phyloP scores from a whole-genome alignment of 192 early-diverging fungal genomes.

The Coemansia sp. region DNA sequence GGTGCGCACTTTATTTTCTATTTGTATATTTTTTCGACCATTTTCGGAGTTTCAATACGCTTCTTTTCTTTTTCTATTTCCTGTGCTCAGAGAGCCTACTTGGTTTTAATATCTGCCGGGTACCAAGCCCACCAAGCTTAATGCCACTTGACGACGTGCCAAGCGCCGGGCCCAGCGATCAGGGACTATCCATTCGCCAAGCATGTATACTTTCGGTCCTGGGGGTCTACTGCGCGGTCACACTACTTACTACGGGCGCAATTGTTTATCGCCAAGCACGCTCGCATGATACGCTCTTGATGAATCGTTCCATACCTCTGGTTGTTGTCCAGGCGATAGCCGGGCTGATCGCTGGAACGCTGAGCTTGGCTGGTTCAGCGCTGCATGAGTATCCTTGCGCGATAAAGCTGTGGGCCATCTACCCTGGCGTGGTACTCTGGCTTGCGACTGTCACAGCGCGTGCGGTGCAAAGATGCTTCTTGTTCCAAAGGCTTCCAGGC shows the following conservation, averaged over 20 bases:
- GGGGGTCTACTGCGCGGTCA: slow-evolving; percentile 22
- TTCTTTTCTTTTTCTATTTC: slow-evolving; percentile 8
- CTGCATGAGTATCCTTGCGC: slow-evolving; percentile 32
- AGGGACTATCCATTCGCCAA: slow-evolving; percentile 17
- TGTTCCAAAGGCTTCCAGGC: neutral
- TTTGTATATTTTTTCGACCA: neutral
- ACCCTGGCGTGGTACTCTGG: slow-evolving; percentile 36
- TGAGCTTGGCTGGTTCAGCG: slow-evolving; percentile 23
- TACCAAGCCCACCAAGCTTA: neutral
- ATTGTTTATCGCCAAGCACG: slow-evolving; percentile 23
- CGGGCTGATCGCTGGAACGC: slow-evolving; percentile 13
- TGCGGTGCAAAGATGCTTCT: slow-evolving; percentile 23
- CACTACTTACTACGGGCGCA: slow-evolving; percentile 17
- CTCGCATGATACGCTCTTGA: slow-evolving; percentile 18
- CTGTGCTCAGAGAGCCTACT: neutral
- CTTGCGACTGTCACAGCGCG: slow-evolving; percentile 26
- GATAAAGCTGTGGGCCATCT: slow-evolving; percentile 38
- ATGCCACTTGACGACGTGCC: neutral
- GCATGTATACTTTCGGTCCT: slow-evolving; percentile 15
- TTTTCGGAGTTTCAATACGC: slow-evolving; percentile 1
- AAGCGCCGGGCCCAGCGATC: neutral
- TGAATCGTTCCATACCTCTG: slow-evolving; percentile 25
- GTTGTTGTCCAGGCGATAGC: slow-evolving; percentile 21
- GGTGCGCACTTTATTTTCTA: neutral
- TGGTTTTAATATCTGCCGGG: neutral